Evolutionary conservation across 768 basidiomycete species (phyloP), one percentile per base, ranked within the genome.

Genomic region (Termitomyces eurrhizus): DNA sequence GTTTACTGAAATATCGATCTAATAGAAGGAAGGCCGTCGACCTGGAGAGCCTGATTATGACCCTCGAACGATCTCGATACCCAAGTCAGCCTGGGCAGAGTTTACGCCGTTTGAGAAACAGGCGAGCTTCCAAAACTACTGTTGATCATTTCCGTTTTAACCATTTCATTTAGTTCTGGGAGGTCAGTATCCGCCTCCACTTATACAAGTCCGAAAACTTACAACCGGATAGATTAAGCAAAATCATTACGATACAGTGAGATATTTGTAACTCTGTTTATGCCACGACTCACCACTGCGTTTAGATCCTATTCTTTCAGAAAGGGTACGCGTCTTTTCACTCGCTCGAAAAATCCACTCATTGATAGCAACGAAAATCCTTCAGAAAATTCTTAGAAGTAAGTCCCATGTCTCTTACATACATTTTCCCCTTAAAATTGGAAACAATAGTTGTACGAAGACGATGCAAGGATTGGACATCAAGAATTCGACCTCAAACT

Each of bases 71-170:
- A 72, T 98, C 36, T 84, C 81, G 68, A 83, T 99, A 56, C 95
- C 95, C 0, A 73, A 80, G 33, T 81, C 77, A 46, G 85, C 87
- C 0, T 96, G 95, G 93, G 77, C 78, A 32, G 77, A 78, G 0
- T 96, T 99, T 67, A 96, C 95, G 2, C 94, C 95, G 0, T 99
- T 99, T 69, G 97, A 99, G 76, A 94, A 87, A 66, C 94, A 93
- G 81, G 88, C 83, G 59, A 36, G 70, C 56, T 59, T 26, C 39
- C 9, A 52, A 33, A n/a, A 9, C 13, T 37, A 53, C 39, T 33
- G 8, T 57, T 41, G 9, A 54, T 52, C 18, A 56, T 21, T 18
- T 11, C 55, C 54, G 42, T 44, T 44, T 44, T 24, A 65, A 63
- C 26, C 52, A 36, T 5, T 54, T 57, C 12, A 42, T 56, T 26